These are phyloP conservation scores for Scedosporium boydii DNA, from an alignment of 2,329 filamentous ascomycete species.

Conservation along the genomic window DNA sequence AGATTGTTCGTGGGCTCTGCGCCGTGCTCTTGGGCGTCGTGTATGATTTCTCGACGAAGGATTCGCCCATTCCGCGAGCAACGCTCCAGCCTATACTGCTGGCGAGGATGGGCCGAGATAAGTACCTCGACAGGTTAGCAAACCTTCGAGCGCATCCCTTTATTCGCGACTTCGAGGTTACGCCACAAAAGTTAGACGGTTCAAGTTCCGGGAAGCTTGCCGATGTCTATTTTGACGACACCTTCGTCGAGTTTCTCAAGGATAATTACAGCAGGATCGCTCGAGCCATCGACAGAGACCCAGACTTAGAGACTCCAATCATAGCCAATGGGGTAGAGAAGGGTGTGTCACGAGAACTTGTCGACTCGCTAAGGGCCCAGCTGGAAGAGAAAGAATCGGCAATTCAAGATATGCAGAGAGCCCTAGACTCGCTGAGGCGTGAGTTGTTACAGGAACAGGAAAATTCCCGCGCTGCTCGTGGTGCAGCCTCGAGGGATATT, in stretches of 20 bases:
- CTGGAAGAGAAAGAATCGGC: slow-evolving; percentile 59
- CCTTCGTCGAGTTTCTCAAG: slow-evolving; percentile 89
- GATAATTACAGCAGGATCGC: slow-evolving; percentile 85
- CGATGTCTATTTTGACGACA: slow-evolving; percentile 75
- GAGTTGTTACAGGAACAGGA: slow-evolving; percentile 62
- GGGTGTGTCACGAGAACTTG: slow-evolving; percentile 85
- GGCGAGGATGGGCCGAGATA: slow-evolving; percentile 71
- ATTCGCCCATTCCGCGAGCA: slow-evolving; percentile 77
- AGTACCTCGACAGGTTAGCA: slow-evolving; percentile 73
- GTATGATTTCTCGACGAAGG: slow-evolving; percentile 96
- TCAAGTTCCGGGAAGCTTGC: slow-evolving; percentile 45
- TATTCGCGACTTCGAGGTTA: slow-evolving; percentile 82
- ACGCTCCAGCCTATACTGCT: slow-evolving; percentile 72
- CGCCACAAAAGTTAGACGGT: slow-evolving; percentile 56
- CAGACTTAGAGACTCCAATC: slow-evolving; percentile 75
- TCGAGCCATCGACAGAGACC: slow-evolving; percentile 82
- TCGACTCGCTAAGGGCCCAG: slow-evolving; percentile 74
- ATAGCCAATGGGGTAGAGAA: slow-evolving; percentile 72
- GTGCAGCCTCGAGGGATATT: slow-evolving; percentile 45
- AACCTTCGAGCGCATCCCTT: slow-evolving; percentile 68
- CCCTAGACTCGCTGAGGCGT: slow-evolving; percentile 36
- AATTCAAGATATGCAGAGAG: slow-evolving; percentile 36
- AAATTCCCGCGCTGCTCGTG: slow-evolving; percentile 32
- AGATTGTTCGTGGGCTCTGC: slow-evolving; percentile 71
- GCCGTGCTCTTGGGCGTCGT: slow-evolving; percentile 77